These are phyloP conservation scores for Aspergillus caelatus DNA, from an alignment of 2,329 filamentous ascomycete genomes.

Conservation along the genomic window DNA sequence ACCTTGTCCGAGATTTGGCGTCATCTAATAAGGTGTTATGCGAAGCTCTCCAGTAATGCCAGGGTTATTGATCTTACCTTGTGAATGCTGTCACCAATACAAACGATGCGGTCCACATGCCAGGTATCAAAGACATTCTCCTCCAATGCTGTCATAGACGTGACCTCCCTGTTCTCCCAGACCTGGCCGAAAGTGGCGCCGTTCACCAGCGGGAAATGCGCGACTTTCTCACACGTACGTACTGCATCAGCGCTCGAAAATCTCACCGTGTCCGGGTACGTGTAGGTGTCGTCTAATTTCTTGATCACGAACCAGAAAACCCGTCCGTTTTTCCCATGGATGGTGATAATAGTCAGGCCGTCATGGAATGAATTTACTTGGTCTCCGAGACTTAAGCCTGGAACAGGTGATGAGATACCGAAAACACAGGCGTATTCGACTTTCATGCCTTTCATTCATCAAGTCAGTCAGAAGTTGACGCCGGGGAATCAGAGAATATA, in stretches of 20 bases:
- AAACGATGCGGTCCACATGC: slow-evolving; percentile 9
- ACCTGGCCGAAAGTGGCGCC: not conserved
- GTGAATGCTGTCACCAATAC: slow-evolving; percentile 15
- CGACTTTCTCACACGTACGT: not conserved
- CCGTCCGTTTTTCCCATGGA: slow-evolving; percentile 10
- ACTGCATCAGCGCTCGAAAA: not conserved
- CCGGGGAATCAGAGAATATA: not conserved
- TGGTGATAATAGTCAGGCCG: not conserved
- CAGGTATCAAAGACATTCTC: slow-evolving; percentile 11
- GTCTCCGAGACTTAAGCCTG: slow-evolving; percentile 8
- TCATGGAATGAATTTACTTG: slow-evolving; percentile 9
- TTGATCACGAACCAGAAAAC: slow-evolving; percentile 18
- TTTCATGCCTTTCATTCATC: slow-evolving; percentile 3
- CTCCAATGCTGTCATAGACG: slow-evolving; percentile 10
- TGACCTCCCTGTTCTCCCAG: not conserved
- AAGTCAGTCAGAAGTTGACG: not conserved
- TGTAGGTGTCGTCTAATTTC: slow-evolving; percentile 8
- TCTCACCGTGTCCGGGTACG: slow-evolving; percentile 3
- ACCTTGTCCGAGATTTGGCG: slow-evolving; percentile 18
- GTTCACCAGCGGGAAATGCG: not conserved
- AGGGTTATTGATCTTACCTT: slow-evolving; percentile 5
- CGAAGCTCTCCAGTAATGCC: too few relatives aligned
- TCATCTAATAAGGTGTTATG: slow-evolving; percentile 9
- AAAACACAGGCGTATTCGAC: slow-evolving; percentile 19
- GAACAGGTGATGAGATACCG: slow-evolving; percentile 12